These are phyloP conservation scores for Penicillium rolfsii DNA, from an alignment of 2,329 filamentous ascomycete species.

Conservation along the genomic window DNA sequence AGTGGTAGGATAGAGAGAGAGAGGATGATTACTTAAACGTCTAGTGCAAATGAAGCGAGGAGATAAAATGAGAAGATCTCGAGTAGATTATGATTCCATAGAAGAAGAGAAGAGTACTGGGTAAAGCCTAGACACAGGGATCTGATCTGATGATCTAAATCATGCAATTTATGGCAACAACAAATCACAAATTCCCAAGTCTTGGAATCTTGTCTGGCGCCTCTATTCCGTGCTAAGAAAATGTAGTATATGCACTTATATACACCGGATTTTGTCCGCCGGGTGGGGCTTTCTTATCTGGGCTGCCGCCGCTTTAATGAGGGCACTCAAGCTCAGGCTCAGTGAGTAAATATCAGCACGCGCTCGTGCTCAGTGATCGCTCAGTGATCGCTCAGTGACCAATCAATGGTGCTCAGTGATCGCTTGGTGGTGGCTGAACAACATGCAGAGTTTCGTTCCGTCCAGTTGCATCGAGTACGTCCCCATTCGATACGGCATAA, in stretches of 20 bases:
- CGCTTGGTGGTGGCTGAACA: background rate
- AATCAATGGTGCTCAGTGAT: too few relatives aligned
- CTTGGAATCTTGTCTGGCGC: slow-evolving; percentile 5
- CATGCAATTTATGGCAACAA: slow-evolving; percentile 14
- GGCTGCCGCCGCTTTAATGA: too few relatives aligned
- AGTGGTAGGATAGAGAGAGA: slow-evolving; percentile 36
- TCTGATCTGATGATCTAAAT: slow-evolving; percentile 28
- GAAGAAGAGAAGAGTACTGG: background rate
- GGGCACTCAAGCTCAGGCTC: too few relatives aligned
- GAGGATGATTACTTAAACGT: slow-evolving; percentile 3
- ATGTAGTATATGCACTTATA: too few relatives aligned
- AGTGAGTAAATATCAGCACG: background rate
- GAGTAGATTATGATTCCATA: background rate
- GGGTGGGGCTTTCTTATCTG: too few relatives aligned
- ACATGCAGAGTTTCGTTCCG: too few relatives aligned
- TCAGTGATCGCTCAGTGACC: too few relatives aligned
- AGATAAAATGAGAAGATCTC: background rate
- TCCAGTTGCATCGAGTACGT: too few relatives aligned
- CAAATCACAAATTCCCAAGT: background rate
- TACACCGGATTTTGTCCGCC: too few relatives aligned
- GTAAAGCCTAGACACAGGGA: slow-evolving; percentile 16
- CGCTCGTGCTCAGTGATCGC: too few relatives aligned
- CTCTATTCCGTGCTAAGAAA: slow-evolving; percentile 2
- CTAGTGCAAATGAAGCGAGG: background rate
- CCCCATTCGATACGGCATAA: too few relatives aligned